Base-by-base conservation (phyloP, 176 grass and related monocot species). In the Oryza glaberrima region DNA sequence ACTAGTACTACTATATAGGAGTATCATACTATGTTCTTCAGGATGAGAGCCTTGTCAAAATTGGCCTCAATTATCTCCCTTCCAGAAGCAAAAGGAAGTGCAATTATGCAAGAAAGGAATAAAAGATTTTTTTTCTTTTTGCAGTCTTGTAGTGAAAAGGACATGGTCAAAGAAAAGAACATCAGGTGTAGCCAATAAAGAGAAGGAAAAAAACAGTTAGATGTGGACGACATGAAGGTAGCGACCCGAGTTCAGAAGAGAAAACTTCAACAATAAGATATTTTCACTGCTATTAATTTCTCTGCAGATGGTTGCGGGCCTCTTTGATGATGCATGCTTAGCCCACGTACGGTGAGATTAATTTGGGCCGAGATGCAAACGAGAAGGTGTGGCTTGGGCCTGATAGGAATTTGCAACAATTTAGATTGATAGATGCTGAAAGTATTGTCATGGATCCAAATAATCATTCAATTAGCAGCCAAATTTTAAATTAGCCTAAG, bases 51-150 rank as follows among this genome's bases (percentile, higher is more conserved):
- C 32, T 22, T 72, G 80, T 70, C 16, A 83, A 78, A 84, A 30
- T 84, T 84, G 63, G 41, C 70, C 0, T 41, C 28, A 34, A 1
- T 20, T 32, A 61, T 47, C 41, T 23, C 68, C 41, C 30, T 65
- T 63, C 22, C 0, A 17, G 77, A 85, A 76, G 71, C 70, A 81
- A 85, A 76, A 81, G n/a, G 41, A 85, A 70, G 81, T 85, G 3
- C 70, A 81, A 44, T 60, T 15, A 80, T 51, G 28, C 82, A 85
- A 58, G 54, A 58, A 58, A 58, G 19, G 54, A 52, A 58, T 58
- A 20, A 20, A 15, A 6, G 54, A 58, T 58, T 7, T 58, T 58
- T 2, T 32, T 32, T 58, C 35, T 38, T 38, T 38, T 2, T 44
- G 9, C 54, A 58, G 54, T 58, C 6, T n/a, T 58, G 54, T 58